Evolutionary conservation across 306 rosid species (phyloP).

Genomic region (Quercus robur): DNA sequence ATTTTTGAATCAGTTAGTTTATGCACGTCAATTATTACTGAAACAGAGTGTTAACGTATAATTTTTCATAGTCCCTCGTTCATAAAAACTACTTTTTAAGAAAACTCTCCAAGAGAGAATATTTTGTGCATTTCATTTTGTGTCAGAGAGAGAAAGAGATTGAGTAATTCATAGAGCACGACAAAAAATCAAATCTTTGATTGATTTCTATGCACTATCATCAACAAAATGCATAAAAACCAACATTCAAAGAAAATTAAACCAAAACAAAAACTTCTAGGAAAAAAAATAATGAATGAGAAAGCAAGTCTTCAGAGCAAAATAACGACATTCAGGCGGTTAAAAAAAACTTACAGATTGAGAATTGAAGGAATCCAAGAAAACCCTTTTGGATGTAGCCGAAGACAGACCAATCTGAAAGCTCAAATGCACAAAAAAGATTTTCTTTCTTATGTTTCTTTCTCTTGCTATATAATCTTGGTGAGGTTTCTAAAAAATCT

Average conservation of each 20-base stretch:
- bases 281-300: background rate
- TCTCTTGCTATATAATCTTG: background rate
- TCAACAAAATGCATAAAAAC: slow-evolving; percentile 2
- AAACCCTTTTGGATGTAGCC: background rate
- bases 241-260: background rate
- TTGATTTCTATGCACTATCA: background rate
- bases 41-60: too few species aligned
- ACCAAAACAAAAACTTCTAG: background rate
- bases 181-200: background rate
- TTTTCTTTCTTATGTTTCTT: background rate
- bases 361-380: background rate
- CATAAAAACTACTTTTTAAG: too few species aligned
- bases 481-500: background rate
- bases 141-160: too few species aligned
- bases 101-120: too few species aligned
- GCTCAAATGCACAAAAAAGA: slow-evolving; percentile 21
- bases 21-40: fast-evolving
- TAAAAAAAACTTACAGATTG: slow-evolving; percentile 34
- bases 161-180: fast-evolving
- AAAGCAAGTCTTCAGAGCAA: background rate
- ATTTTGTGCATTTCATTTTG: too few species aligned
- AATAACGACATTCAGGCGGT: background rate
- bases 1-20: too few species aligned
- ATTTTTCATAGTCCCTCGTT: too few species aligned
- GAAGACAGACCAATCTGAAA: slow-evolving; percentile 23